Evolutionary conservation across 352 stramenopile genomes (phyloP).

Genomic region (Phytophthora ramorum): DNA sequence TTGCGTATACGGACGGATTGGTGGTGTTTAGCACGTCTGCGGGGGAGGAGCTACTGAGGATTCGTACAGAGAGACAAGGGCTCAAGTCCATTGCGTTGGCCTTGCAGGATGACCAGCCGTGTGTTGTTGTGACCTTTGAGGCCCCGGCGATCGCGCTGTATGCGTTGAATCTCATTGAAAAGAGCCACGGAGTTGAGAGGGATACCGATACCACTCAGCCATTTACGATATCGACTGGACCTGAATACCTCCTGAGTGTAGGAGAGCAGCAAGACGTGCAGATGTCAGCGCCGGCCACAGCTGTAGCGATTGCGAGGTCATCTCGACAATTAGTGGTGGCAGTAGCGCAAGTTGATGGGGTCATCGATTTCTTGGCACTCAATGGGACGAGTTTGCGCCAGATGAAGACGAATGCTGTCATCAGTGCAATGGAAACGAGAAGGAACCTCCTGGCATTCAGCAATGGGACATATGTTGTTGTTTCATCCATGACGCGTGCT

Average conservation of each 20-base stretch:
- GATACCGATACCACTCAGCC: neutral
- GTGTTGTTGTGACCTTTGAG: slow-evolving; percentile 28
- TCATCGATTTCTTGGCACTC: slow-evolving; percentile 39
- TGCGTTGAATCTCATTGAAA: slow-evolving; percentile 27
- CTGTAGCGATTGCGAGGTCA: slow-evolving; percentile 11
- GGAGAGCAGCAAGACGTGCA: slow-evolving; percentile 2
- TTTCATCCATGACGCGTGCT: slow-evolving; percentile 42
- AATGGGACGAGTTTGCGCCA: slow-evolving; percentile 61
- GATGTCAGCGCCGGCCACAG: slow-evolving; percentile 9
- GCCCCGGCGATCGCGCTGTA: slow-evolving; percentile 23
- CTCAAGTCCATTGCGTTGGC: slow-evolving; percentile 28
- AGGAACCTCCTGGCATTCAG: slow-evolving; percentile 55
- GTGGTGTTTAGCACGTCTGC: slow-evolving; percentile 48
- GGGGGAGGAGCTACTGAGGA: slow-evolving; percentile 24
- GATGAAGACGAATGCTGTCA: slow-evolving; percentile 31
- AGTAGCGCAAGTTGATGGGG: slow-evolving; percentile 23
- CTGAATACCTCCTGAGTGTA: slow-evolving; percentile 10
- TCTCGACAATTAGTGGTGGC: slow-evolving; percentile 24
- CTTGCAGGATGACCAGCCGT: slow-evolving; percentile 21
- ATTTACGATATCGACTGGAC: neutral
- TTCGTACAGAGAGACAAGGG: slow-evolving; percentile 3
- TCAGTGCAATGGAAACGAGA: slow-evolving; percentile 38
- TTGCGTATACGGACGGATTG: slow-evolving; percentile 33
- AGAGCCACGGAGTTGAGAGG: neutral
- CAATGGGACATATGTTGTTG: slow-evolving; percentile 34